Conservation (phyloP, 306 rosid species). For the Cotoneaster glaucophyllus region DNA sequence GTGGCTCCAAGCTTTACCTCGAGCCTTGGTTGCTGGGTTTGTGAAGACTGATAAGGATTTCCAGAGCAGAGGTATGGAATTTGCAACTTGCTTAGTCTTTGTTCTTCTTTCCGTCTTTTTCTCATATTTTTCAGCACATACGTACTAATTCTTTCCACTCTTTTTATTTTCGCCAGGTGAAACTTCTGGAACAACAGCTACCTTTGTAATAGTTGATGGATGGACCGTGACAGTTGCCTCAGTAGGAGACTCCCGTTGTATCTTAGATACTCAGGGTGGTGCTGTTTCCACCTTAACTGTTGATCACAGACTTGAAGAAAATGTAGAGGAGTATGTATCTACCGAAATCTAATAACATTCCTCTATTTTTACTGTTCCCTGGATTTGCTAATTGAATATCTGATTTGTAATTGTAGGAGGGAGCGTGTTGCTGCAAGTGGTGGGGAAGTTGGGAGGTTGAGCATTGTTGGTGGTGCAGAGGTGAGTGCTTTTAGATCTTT, state of each 20-base stretch:
- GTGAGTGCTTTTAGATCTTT: conserved; percentile 28
- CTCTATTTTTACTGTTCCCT: conserved; percentile 6
- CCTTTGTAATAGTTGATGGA: conserved; percentile 87
- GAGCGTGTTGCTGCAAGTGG: conserved; percentile 95
- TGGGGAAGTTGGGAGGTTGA: conserved; percentile 95
- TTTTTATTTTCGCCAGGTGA: conserved; percentile 52
- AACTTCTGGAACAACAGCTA: conserved; percentile 96
- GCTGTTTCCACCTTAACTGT: conserved; percentile 75
- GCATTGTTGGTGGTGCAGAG: conserved; percentile 90
- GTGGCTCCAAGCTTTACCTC: conserved; percentile 95
- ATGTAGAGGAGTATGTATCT: conserved; percentile 68
- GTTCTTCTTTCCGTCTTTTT: neutral
- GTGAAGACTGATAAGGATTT: conserved; percentile 97
- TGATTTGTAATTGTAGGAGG: conserved; percentile 46
- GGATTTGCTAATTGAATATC: conserved; percentile 8
- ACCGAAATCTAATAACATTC: neutral
- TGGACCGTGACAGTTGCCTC: conserved; percentile 99
- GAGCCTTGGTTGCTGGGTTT: conserved; percentile 94
- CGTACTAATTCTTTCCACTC: conserved; percentile 14
- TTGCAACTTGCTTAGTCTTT: conserved; percentile 1
- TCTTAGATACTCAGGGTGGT: conserved; percentile 86
- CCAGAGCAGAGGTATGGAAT: conserved; percentile 66
- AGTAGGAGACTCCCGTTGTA: conserved; percentile 95
- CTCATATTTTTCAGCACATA: neutral
- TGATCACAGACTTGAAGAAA: conserved; percentile 95